phyloP scores from a whole-genome alignment of 495 filamentous ascomycete species.

The Bacidia gigantensis region DNA sequence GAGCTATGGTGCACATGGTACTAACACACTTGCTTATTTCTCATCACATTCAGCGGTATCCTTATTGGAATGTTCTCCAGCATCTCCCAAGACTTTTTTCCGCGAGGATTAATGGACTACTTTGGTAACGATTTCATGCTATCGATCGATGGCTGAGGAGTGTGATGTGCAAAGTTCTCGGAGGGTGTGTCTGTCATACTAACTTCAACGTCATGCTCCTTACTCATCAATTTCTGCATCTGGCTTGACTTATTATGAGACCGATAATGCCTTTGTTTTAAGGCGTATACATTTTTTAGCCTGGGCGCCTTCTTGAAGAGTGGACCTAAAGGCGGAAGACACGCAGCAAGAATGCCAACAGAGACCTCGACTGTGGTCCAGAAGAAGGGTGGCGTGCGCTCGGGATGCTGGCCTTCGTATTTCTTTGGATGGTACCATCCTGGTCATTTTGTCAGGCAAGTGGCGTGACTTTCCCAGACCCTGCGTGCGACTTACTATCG shows the following conservation, averaged over 20 bases:
- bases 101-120: no score
- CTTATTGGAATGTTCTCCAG: no score
- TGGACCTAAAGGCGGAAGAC: slow-evolving; percentile 5
- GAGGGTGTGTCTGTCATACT: no score
- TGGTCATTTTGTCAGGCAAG: not conserved
- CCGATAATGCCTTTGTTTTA: not conserved
- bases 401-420: not conserved
- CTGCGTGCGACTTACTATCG: not conserved
- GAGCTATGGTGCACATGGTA: no score
- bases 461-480: not conserved
- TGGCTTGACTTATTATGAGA: not conserved
- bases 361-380: slow-evolving; percentile 11
- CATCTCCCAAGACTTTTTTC: no score
- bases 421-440: not conserved
- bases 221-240: not conserved
- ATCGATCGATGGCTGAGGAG: no score
- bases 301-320: not conserved
- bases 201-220: no score
- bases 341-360: slow-evolving; percentile 7
- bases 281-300: not conserved
- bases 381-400: not conserved
- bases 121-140: no score
- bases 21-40: no score
- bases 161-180: no score
- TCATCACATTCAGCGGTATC: no score